Evolutionary conservation across 2,329 filamentous ascomycete species (phyloP).

Genomic region (Colletotrichum agaves): DNA sequence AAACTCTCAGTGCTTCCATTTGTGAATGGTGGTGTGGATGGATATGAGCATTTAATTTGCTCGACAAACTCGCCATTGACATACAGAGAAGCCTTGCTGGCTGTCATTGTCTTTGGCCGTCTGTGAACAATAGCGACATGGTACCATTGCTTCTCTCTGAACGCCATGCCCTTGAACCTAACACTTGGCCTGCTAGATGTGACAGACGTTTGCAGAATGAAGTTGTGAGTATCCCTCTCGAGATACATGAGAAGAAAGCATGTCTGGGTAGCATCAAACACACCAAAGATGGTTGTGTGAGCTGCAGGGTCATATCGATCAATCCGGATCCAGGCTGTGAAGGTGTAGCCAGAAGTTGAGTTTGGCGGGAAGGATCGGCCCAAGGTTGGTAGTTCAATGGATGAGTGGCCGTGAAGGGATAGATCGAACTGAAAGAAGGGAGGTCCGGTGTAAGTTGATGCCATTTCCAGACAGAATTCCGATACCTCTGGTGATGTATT

Average conservation of each 20-base stretch:
- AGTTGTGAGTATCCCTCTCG: conserved; percentile 91
- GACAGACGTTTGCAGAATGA: conserved; percentile 96
- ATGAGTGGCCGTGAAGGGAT: conserved; percentile 86
- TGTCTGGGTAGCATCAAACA: conserved; percentile 90
- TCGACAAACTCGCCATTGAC: conserved; percentile 95
- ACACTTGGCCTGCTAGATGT: conserved; percentile 88
- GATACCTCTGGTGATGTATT: conserved; percentile 64
- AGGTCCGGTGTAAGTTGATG: conserved; percentile 79
- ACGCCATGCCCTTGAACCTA: conserved; percentile 86
- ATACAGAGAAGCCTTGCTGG: conserved; percentile 87
- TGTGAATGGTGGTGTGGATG: conserved; percentile 75
- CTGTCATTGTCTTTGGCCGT: conserved; percentile 76
- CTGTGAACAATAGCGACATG: conserved; percentile 91
- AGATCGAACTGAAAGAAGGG: conserved; percentile 95
- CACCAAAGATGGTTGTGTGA: conserved; percentile 95
- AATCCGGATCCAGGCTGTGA: conserved; percentile 88
- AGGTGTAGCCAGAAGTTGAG: conserved; percentile 85
- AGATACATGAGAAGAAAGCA: conserved; percentile 95
- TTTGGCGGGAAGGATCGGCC: conserved; percentile 86
- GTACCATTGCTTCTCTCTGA: conserved; percentile 86
- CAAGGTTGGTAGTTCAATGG: conserved; percentile 88
- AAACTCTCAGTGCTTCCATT: conserved; percentile 74
- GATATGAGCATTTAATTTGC: conserved; percentile 90
- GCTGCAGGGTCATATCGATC: conserved; percentile 85
- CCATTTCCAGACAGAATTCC: conserved; percentile 78